A percentile compares a stretch with the other conserved stretches of the same genome.
Conservation (phyloP, 2,329 filamentous ascomycete genomes). For the Stemphylium vesicarium region DNA sequence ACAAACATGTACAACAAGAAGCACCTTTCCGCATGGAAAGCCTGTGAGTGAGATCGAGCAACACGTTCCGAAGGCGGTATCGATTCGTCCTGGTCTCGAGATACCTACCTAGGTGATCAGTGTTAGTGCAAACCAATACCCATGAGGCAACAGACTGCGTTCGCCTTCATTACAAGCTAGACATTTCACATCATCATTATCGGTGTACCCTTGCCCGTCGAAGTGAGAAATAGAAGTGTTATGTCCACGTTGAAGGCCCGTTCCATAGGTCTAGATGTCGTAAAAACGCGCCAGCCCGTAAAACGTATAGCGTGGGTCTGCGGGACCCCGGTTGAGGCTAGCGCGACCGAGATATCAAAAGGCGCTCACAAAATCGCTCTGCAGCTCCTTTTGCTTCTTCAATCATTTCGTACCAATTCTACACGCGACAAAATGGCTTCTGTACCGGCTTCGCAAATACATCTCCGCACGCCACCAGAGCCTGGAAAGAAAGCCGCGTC, state of each 20-base stretch:
- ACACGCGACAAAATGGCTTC: conserved; percentile 12
- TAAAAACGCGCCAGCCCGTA: background rate
- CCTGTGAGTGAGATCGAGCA: too few relatives aligned
- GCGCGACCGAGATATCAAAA: conserved; percentile 21
- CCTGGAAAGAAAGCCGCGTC: conserved; percentile 27
- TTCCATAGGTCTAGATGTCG: conserved; percentile 7
- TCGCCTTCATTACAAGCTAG: too few relatives aligned
- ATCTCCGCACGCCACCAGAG: conserved; percentile 30
- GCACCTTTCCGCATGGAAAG: too few relatives aligned
- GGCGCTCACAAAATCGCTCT: conserved; percentile 13
- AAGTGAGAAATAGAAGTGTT: too few relatives aligned
- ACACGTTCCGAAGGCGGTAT: too few relatives aligned
- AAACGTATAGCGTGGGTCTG: background rate
- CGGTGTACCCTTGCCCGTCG: too few relatives aligned
- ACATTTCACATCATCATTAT: too few relatives aligned
- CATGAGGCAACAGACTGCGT: too few relatives aligned
- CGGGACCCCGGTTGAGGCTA: conserved; percentile 9
- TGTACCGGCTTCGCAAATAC: conserved; percentile 29
- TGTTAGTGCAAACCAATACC: too few relatives aligned
- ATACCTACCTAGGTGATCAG: too few relatives aligned
- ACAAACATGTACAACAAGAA: too few relatives aligned
- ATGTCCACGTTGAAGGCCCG: background rate
- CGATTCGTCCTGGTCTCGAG: too few relatives aligned
- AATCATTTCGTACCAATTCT: background rate
- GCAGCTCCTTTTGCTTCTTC: background rate